These are phyloP conservation scores for Penium margaritaceum DNA, from an alignment of 139 green algal species.

Conservation along the genomic window DNA sequence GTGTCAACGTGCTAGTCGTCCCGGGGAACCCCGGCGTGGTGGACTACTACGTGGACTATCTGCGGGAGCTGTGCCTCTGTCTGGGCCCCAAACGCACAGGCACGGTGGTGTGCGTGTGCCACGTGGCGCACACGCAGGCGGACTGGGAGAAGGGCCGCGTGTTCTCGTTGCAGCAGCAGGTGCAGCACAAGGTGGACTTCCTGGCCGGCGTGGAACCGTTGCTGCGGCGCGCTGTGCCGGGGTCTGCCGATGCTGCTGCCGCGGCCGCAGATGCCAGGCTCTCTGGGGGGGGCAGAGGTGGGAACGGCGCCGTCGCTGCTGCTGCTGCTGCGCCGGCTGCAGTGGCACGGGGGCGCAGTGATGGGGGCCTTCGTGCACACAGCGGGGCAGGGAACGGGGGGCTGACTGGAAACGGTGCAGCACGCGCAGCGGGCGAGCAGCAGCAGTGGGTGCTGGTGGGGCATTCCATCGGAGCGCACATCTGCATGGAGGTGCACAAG, in stretches of 20 bases:
- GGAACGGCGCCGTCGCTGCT: not conserved
- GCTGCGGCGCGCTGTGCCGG: no score
- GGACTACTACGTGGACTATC: constrained; percentile 16
- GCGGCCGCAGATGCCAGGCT: no score
- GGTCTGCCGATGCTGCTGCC: no score
- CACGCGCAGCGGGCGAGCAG: constrained; percentile 4
- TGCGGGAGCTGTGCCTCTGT: not conserved
- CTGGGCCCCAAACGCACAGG: constrained; percentile 7
- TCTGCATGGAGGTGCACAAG: constrained; percentile 22
- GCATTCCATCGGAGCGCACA: constrained; percentile 32
- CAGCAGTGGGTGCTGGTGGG: constrained; percentile 21
- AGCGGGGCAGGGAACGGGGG: not conserved
- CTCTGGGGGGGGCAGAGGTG: constrained; percentile 5
- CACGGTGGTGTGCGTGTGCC: constrained; percentile 10
- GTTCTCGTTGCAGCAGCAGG: constrained; percentile 28
- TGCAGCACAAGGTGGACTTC: constrained; percentile 19
- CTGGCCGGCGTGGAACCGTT: no score
- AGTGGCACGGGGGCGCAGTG: no score
- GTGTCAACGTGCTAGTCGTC: constrained; percentile 23
- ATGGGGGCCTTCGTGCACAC: no score
- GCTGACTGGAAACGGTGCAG: not conserved
- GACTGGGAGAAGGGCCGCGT: constrained; percentile 15
- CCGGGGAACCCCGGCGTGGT: constrained; percentile 23
- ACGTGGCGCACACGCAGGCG: constrained; percentile 14
- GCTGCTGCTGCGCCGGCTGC: no score